These are phyloP conservation scores for Linnemannia exigua DNA, from an alignment of 192 early-diverging fungal species.

Conservation along the genomic window DNA sequence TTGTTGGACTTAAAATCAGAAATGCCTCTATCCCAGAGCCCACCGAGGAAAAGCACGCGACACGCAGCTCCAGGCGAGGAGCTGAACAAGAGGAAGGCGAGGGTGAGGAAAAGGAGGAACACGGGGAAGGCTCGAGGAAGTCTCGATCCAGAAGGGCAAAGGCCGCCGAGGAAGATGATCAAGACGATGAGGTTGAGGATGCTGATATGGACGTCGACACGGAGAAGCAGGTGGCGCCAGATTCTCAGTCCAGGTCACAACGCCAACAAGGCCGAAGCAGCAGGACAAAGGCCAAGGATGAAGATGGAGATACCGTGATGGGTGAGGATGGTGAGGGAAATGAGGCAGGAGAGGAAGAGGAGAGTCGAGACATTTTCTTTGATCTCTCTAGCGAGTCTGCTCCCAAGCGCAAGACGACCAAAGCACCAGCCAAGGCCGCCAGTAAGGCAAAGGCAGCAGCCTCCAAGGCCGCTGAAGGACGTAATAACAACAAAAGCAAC, in stretches of 20 bases:
- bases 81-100: neutral
- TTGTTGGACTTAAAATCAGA: slow-evolving; percentile 41
- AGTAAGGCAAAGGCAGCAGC: neutral
- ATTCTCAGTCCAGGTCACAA: neutral
- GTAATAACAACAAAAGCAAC: too few relatives aligned
- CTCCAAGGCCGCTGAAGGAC: neutral
- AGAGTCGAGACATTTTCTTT: too few relatives aligned
- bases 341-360: neutral
- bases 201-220: slow-evolving; percentile 7
- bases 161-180: neutral
- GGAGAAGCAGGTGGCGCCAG: neutral
- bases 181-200: slow-evolving; percentile 6
- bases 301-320: slow-evolving; percentile 1
- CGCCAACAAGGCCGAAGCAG: neutral
- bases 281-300: neutral
- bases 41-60: neutral
- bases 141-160: neutral
- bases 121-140: neutral
- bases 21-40: slow-evolving; percentile 10
- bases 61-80: slow-evolving; percentile 9
- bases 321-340: neutral
- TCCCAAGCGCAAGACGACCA: neutral
- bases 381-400: too few relatives aligned
- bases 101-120: neutral
- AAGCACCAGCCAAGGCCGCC: neutral